These are phyloP conservation scores for Termitomyces sp. DNA, from an alignment of 768 basidiomycete genomes.

Conservation along the genomic window DNA sequence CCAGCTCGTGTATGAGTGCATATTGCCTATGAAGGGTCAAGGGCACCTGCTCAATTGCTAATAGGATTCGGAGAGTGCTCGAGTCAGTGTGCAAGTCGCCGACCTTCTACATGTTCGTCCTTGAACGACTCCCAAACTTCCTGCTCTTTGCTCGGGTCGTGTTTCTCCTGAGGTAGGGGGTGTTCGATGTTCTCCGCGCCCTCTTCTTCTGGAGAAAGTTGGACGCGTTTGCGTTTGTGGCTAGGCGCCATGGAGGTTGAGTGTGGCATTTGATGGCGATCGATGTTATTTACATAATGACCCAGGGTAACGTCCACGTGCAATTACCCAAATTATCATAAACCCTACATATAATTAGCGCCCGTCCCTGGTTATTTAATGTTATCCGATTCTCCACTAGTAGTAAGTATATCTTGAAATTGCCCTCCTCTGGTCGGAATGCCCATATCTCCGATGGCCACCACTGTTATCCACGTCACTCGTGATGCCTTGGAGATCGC, in stretches of 20 bases:
- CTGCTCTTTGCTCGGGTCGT: constrained; percentile 45
- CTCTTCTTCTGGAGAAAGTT: constrained; percentile 30
- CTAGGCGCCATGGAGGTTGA: constrained; percentile 16
- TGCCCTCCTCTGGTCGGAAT: not conserved
- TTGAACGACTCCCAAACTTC: constrained; percentile 72
- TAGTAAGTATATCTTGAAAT: not conserved
- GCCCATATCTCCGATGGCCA: not conserved
- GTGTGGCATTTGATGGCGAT: not conserved
- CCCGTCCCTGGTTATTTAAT: not conserved
- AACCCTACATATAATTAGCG: not conserved
- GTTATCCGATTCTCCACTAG: constrained; percentile 8
- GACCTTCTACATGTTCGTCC: constrained; percentile 80
- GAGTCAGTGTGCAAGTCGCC: constrained; percentile 8
- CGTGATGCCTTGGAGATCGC: constrained; percentile 33
- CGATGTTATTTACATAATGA: not conserved
- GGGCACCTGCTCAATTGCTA: constrained; percentile 79
- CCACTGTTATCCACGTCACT: not conserved
- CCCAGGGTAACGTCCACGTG: constrained; percentile 3
- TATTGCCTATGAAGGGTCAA: constrained; percentile 70
- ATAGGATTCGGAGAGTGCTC: not conserved
- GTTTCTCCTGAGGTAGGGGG: constrained; percentile 11
- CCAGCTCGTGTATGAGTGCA: constrained; percentile 67
- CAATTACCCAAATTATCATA: not conserved
- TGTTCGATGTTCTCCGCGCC: constrained; percentile 19
- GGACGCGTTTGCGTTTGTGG: constrained; percentile 48